phyloP scores from a whole-genome alignment of 148 eudicot species.

The Camellia granthamiana region DNA sequence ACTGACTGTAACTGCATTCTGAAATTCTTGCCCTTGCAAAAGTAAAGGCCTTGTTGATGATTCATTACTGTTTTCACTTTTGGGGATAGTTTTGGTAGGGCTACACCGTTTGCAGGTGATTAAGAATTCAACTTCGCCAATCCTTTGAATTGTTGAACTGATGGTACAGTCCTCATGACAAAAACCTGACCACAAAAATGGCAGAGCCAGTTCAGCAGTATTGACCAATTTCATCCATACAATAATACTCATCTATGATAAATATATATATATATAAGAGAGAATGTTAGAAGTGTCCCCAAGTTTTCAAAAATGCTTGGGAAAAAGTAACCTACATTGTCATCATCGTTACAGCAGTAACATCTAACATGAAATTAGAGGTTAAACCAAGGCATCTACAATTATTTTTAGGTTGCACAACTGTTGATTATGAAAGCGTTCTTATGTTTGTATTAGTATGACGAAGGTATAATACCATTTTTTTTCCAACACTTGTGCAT shows the following conservation, averaged over 20 bases:
- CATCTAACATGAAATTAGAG: not conserved
- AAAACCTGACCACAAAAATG: slow-evolving; percentile 52
- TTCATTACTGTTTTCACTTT: slow-evolving; percentile 35
- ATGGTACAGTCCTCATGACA: slow-evolving; percentile 69
- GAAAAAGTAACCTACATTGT: not conserved
- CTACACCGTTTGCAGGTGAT: slow-evolving; percentile 61
- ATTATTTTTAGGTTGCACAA: not conserved
- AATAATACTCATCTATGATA: not conserved
- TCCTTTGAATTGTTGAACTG: slow-evolving; percentile 45
- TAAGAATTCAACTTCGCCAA: slow-evolving; percentile 43
- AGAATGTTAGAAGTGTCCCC: not conserved
- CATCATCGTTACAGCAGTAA: not conserved
- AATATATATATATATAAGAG: not conserved
- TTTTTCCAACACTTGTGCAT: slow-evolving; percentile 1
- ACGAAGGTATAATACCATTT: not conserved
- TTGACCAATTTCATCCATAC: not conserved
- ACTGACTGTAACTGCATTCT: slow-evolving; percentile 23
- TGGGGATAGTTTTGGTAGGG: slow-evolving; percentile 33
- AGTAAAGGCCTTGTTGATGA: slow-evolving; percentile 80
- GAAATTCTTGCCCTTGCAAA: slow-evolving; percentile 62
- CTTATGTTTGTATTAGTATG: not conserved
- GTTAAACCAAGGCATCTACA: not conserved
- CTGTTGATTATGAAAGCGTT: not conserved
- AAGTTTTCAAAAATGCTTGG: not conserved
- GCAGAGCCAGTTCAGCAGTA: not conserved